Evolutionary conservation across 805 yeast genomes (phyloP).

Genomic region (Saitoella complicata): DNA sequence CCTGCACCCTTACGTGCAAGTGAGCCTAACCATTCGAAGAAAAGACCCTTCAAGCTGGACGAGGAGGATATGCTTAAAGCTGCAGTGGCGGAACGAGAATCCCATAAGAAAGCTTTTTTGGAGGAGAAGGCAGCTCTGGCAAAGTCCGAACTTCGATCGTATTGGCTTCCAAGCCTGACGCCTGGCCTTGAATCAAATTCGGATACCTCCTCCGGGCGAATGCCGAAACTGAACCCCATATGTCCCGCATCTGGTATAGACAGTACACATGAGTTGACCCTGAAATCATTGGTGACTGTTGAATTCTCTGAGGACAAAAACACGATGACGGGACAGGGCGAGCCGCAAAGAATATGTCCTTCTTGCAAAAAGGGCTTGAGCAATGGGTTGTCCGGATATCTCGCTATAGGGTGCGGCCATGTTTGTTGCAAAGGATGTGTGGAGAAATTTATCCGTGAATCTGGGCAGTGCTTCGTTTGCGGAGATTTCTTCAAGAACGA

Average conservation of each 20-base stretch:
- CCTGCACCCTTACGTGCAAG: too few species aligned
- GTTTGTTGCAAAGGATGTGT: constrained; percentile 10
- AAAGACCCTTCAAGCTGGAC: neutral
- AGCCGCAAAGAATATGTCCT: constrained; percentile 8
- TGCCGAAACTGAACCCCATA: constrained; percentile 3
- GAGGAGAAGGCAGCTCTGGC: neutral
- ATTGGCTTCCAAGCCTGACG: constrained; percentile 5
- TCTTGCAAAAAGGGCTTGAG: constrained; percentile 11
- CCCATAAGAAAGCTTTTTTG: neutral
- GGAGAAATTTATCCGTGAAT: constrained; percentile 11
- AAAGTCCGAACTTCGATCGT: neutral
- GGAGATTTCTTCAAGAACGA: constrained; percentile 4
- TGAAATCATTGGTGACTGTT: constrained; percentile 6
- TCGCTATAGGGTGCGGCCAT: constrained; percentile 12
- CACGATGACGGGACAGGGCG: neutral
- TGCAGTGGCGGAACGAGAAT: neutral
- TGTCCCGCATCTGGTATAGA: constrained; percentile 11
- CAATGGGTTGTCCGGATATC: constrained; percentile 7
- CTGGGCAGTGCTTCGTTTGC: constrained; percentile 9
- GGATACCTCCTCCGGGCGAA: too few species aligned
- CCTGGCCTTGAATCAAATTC: neutral
- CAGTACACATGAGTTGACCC: constrained; percentile 5
- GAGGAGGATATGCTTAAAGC: neutral
- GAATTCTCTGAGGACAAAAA: constrained; percentile 3
- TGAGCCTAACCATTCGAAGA: too few species aligned